phyloP scores from a whole-genome alignment of 352 stramenopile species.

The Globisporangium takayamanum region DNA sequence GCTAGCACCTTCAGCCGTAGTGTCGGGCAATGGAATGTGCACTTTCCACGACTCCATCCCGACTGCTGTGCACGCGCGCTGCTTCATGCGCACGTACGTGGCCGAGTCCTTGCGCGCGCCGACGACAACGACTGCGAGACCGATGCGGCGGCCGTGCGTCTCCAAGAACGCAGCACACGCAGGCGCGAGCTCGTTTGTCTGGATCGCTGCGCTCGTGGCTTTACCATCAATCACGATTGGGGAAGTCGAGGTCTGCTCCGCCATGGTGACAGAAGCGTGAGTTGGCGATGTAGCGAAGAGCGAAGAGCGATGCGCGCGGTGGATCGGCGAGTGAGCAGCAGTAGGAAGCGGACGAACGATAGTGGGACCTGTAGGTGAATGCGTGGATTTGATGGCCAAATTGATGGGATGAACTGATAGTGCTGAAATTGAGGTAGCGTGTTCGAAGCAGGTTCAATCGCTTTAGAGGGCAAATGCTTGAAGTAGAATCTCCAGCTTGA shows the following conservation, averaged over 20 bases:
- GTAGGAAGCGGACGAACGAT: no score
- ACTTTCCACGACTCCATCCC: slow-evolving; percentile 90
- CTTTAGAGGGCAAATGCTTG: no score
- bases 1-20: neutral
- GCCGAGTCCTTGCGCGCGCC: slow-evolving; percentile 92
- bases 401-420: no score
- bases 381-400: no score
- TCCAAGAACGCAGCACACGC: slow-evolving; percentile 48
- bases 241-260: neutral
- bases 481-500: no score
- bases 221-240: slow-evolving; percentile 68
- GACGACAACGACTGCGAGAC: slow-evolving; percentile 97
- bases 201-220: slow-evolving; percentile 77
- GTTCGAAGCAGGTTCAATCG: no score
- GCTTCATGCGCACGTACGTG: slow-evolving; percentile 99
- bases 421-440: no score
- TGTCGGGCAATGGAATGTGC: slow-evolving; percentile 31
- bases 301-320: no score
- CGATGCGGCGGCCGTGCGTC: slow-evolving; percentile 60
- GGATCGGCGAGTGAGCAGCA: no score
- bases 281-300: no score
- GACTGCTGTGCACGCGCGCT: slow-evolving; percentile 93
- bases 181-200: slow-evolving; percentile 74
- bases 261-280: neutral
- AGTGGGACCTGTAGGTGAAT: no score